Base-by-base conservation (phyloP, 371 early-diverging fungal genomes). In the Dichotomocladium elegans region DNA sequence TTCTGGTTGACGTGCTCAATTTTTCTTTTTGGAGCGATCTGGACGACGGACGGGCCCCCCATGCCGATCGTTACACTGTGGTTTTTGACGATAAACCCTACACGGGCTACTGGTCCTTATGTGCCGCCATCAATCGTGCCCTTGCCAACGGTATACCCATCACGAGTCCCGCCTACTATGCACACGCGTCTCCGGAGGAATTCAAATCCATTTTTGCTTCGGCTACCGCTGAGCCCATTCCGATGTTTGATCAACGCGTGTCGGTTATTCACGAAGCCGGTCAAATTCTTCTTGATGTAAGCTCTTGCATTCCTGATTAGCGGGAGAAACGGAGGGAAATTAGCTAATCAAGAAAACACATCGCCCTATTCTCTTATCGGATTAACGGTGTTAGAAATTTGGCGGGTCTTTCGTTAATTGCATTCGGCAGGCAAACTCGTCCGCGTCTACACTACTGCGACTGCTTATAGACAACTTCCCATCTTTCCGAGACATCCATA, bases 21-120 rank as follows among this genome's bases (percentile, higher is more conserved):
- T 94, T 93, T 64, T 93, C 92, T n/a, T 94, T 94, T 58, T 94
- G 91, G 91, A 77, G 85, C 30, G 84, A 87, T 47, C 46, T 75
- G 19, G 82, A 80, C 28, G 81, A 82, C 57, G 70, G 74, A 7
- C 70, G 70, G 1, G 57, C 60, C 1, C 77, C 72, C 2, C 77
- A 80, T 48, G 79, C 72, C 8, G 76, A 79, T 7, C 65, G 82
- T 17, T 91, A 85, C 67, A 74, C 83, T 2, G 82, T 93, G n/a
- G 48, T 60, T 1, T 82, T 80, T 42, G 56, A 83, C 6, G 87
- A 80, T 9, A 47, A 43, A 9, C 28, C 60, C n/a, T 90, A 93
- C 60, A 83, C 81, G 11, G 94, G 95, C 2, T 94, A 94, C 66
- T 92, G 93, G 93, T 77, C 91, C 0, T 66, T 94, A 34, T 88